Conservation (phyloP, 495 filamentous ascomycete species). For the Penicillium odoratum region DNA sequence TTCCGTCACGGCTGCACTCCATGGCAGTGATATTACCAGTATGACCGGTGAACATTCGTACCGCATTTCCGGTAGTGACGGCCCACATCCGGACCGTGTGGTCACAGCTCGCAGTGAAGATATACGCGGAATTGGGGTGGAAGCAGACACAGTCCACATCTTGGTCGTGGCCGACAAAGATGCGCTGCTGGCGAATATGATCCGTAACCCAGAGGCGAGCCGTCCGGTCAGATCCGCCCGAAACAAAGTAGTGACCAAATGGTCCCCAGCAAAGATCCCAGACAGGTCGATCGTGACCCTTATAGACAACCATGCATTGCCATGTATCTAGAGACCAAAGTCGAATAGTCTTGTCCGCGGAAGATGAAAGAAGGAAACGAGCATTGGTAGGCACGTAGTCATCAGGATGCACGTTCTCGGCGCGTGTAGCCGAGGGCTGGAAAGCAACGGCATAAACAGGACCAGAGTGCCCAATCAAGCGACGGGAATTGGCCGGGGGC, state of each 20-base stretch:
- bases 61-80: slow-evolving; percentile 77
- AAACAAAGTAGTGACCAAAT: slow-evolving; percentile 93
- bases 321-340: slow-evolving; percentile 92
- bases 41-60: slow-evolving; percentile 91
- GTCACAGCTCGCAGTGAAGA: slow-evolving; percentile 88
- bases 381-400: slow-evolving; percentile 58
- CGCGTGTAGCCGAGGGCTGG: slow-evolving; percentile 67
- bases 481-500: slow-evolving; percentile 64
- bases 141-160: slow-evolving; percentile 82
- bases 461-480: slow-evolving; percentile 87
- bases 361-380: slow-evolving; percentile 80
- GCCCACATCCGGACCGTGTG: slow-evolving; percentile 97
- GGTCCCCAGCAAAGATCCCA: slow-evolving; percentile 91
- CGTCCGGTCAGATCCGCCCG: slow-evolving; percentile 81
- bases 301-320: slow-evolving; percentile 89
- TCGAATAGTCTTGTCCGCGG: slow-evolving; percentile 81
- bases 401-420: slow-evolving; percentile 46
- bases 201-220: slow-evolving; percentile 89
- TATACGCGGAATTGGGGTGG: slow-evolving; percentile 88
- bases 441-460: slow-evolving; percentile 90
- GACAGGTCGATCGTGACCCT: slow-evolving; percentile 82
- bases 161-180: slow-evolving; percentile 89
- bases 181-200: slow-evolving; percentile 81
- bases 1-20: slow-evolving; percentile 82
- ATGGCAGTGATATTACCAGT: slow-evolving; percentile 78